Base-by-base conservation (phyloP, 2,329 filamentous ascomycete genomes). In the Pseudogymnoascus sp. region DNA sequence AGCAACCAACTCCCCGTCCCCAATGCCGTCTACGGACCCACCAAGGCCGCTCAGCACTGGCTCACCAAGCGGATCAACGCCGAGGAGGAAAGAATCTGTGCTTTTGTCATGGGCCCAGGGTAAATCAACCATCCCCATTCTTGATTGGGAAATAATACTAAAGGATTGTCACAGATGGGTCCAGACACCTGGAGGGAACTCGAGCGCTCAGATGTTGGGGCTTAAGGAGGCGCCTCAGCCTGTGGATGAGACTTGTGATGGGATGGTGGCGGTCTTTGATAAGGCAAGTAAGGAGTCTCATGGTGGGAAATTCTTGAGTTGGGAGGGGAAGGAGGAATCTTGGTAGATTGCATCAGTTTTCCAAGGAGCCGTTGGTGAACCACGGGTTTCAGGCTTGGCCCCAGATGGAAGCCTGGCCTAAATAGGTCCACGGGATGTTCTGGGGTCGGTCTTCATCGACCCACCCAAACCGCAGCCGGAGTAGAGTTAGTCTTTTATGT, bases 31-130 rank as follows among this genome's bases (percentile, higher is more conserved):
- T 75, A 76, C 57, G 73, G 69, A 5, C 65, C 70, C 11, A 70
- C 72, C 4, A 76, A 76, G 62, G 69, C 69, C 7, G 69, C 69
- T 8, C 63, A 73, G n/a, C 69, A 73, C 59, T 76, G 69, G 68
- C 66, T 74, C 26, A 74, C 72, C 6, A 63, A 67, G 26, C 62
- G 62, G n/a, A 72, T 72, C 8, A 65, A 70, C 16, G 29, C 62
- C 31, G 70, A 71, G 60, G 68, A 71, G 39, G 59, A 64, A 6
- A 65, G 64, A 63, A 63, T 72, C 16, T 69, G 65, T 21, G 63
- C 69, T 4, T 70, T 72, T 36, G 37, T 67, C 2, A 57, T 71
- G 14, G 62, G 64, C 31, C 68, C 69, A 18, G 68, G 69, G 61
- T 70, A 66, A 64, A 29, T 21, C 21, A 8, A 59, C 59, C 21